A percentile compares a stretch with the other conserved stretches of the same genome.
phyloP scores from a whole-genome alignment of 208 protist species.

The Wallacemonas sp. region DNA sequence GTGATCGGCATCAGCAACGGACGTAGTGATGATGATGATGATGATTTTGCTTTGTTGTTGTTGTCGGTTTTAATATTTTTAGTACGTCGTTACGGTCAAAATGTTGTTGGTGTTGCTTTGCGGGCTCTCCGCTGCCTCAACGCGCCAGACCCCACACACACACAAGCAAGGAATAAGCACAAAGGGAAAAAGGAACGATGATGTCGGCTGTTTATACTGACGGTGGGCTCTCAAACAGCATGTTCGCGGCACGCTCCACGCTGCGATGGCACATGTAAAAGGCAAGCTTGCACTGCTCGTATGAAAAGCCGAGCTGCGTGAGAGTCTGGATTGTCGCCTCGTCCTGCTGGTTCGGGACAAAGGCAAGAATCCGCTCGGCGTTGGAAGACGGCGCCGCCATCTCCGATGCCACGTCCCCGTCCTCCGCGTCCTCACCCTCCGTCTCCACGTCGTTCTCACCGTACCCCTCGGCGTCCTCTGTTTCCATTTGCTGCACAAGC shows the following conservation, averaged over 20 bases:
- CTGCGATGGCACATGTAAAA: conserved; percentile 83
- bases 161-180: too few species aligned
- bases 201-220: conserved; percentile 36
- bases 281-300: conserved; percentile 80
- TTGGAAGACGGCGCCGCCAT: conserved; percentile 20
- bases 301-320: conserved; percentile 81
- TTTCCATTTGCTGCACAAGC: conserved; percentile 10
- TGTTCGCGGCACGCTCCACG: conserved; percentile 81
- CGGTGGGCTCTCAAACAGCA: conserved; percentile 88
- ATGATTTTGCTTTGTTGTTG: too few species aligned
- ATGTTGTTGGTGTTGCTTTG: too few species aligned
- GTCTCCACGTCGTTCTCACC: conserved; percentile 29
- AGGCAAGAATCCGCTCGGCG: conserved; percentile 50
- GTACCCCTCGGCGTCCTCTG: conserved; percentile 19
- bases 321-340: conserved; percentile 86
- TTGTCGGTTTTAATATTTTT: too few species aligned
- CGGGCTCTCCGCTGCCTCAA: too few species aligned
- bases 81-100: too few species aligned
- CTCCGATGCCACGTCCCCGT: neutral
- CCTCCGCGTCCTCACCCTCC: neutral
- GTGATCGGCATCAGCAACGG: too few species aligned
- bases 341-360: conserved; percentile 71
- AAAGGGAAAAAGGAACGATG: too few species aligned
- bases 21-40: too few species aligned
- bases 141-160: too few species aligned